A percentile compares a stretch with the other conserved stretches of the same genome.
phyloP scores from a whole-genome alignment of 225 moss, liverwort and hornwort species.

The Sphagnum contortum region DNA sequence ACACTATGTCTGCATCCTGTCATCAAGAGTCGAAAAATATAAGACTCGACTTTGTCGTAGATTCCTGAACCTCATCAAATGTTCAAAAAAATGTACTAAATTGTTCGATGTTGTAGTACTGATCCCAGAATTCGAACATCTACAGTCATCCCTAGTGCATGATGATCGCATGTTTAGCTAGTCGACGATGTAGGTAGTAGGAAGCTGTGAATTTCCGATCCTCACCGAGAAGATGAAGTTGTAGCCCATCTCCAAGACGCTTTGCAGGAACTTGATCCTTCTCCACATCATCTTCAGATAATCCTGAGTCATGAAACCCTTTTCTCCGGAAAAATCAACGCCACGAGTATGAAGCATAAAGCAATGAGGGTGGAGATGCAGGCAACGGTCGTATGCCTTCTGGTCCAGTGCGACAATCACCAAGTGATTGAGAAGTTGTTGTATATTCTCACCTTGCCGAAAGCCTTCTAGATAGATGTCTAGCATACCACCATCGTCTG shows the following conservation, averaged over 20 bases:
- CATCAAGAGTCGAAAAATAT: background rate
- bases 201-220: no score
- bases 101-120: no score
- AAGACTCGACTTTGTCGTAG: background rate
- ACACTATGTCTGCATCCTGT: slow-evolving; percentile 85
- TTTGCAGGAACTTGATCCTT: slow-evolving; percentile 58
- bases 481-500: slow-evolving; percentile 50
- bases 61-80: no score
- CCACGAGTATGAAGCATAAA: slow-evolving; percentile 61
- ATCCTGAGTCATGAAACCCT: slow-evolving; percentile 69
- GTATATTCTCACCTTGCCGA: slow-evolving; percentile 42
- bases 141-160: no score
- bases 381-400: slow-evolving; percentile 47
- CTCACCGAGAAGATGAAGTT: slow-evolving; percentile 73
- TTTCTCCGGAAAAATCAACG: slow-evolving; percentile 71
- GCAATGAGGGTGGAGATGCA: slow-evolving; percentile 59
- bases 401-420: slow-evolving; percentile 71
- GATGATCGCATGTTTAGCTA: no score
- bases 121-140: no score
- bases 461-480: slow-evolving; percentile 78
- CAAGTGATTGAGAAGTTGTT: slow-evolving; percentile 43
- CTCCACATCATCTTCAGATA: slow-evolving; percentile 97
- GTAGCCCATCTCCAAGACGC: slow-evolving; percentile 72
- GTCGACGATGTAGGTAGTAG: no score
- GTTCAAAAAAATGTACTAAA: no score